Conservation (phyloP, 805 yeast genomes). For the Clavispora fructus region DNA sequence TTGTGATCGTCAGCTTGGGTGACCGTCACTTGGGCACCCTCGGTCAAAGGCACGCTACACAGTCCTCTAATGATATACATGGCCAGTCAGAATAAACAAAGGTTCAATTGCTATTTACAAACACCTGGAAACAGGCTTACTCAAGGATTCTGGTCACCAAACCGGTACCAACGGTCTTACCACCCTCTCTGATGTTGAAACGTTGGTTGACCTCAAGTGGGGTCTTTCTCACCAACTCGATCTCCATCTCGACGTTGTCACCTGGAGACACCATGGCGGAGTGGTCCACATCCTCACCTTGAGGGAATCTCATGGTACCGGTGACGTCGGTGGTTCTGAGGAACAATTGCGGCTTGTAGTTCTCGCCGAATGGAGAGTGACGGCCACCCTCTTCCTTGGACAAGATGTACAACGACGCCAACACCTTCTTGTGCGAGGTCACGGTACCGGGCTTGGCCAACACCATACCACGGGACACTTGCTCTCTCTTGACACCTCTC, state of each 20-base stretch:
- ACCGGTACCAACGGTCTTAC: constrained; percentile 98
- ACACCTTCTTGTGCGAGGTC: constrained; percentile 87
- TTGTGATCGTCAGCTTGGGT: too few species aligned
- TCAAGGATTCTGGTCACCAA: constrained; percentile 87
- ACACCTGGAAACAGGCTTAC: constrained; percentile 22
- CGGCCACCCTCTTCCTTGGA: constrained; percentile 99
- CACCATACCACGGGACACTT: constrained; percentile 96
- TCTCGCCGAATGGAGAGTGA: constrained; percentile 93
- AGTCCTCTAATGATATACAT: too few species aligned
- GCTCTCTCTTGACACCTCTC: constrained; percentile 98
- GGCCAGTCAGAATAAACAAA: constrained; percentile 1
- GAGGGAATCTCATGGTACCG: constrained; percentile 85
- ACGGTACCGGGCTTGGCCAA: constrained; percentile 88
- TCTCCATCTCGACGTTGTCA: constrained; percentile 95
- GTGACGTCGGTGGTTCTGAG: constrained; percentile 96
- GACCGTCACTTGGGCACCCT: too few species aligned
- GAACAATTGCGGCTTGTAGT: constrained; percentile 97
- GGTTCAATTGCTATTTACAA: constrained; percentile 4
- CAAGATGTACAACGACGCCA: constrained; percentile 88
- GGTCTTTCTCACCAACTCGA: constrained; percentile 83
- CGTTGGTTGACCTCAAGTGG: constrained; percentile 96
- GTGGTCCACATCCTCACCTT: constrained; percentile 64
- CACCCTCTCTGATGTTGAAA: constrained; percentile 99
- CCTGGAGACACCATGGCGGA: constrained; percentile 94
- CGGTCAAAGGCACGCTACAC: too few species aligned